A percentile compares a stretch with the other conserved stretches of the same genome.
Evolutionary conservation across 257 asterid species (phyloP).

Genomic region (Fraxinus pennsylvanica): DNA sequence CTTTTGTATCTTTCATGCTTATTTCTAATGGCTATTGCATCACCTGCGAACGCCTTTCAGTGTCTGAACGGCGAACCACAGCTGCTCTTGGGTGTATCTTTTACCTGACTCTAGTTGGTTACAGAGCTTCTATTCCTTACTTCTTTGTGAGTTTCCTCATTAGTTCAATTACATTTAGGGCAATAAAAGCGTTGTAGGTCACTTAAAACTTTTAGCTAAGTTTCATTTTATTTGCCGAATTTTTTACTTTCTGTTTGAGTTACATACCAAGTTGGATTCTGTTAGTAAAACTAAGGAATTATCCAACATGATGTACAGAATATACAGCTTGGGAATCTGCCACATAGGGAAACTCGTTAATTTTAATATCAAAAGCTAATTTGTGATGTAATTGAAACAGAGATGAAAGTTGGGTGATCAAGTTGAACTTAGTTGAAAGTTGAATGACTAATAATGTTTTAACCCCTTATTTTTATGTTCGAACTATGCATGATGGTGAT

Average conservation of each 20-base stretch:
- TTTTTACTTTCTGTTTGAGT: neutral
- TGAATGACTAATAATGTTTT: neutral
- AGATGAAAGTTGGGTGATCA: neutral
- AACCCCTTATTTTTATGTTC: neutral
- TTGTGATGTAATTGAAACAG: neutral
- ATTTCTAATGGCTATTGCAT: constrained; percentile 83
- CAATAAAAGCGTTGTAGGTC: neutral
- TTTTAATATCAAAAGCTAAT: neutral
- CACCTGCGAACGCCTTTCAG: constrained; percentile 69
- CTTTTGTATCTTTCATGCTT: constrained; percentile 66
- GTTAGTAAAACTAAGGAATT: neutral
- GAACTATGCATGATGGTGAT: neutral
- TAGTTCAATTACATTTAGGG: neutral
- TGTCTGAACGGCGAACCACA: constrained; percentile 64
- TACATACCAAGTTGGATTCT: neutral
- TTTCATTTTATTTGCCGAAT: neutral
- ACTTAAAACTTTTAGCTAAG: neutral
- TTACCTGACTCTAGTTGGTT: constrained; percentile 81
- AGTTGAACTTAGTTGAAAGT: neutral
- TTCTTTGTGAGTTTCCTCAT: constrained; percentile 63
- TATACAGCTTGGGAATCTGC: neutral
- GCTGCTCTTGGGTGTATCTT: constrained; percentile 62
- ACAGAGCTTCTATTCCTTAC: constrained; percentile 78
- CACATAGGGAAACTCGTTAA: neutral
- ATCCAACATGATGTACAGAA: neutral